Percentiles rank a stretch among this genome's conserved stretches.
phyloP scores from a whole-genome alignment of 108 stramenopile species.

The Ochromonas danica region DNA sequence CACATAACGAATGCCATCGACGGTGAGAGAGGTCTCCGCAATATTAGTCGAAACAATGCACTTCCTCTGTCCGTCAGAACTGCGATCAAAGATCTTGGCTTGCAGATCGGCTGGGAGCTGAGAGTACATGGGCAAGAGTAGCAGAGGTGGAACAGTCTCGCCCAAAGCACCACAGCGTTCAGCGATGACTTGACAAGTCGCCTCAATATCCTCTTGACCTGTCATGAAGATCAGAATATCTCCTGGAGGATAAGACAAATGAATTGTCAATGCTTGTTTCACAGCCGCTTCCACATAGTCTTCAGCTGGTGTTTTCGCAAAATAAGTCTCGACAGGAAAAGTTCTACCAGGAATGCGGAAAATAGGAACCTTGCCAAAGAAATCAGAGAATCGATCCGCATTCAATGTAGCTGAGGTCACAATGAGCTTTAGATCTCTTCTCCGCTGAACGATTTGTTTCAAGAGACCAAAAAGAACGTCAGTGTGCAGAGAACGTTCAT shows the following conservation, averaged over 20 bases:
- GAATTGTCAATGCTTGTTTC: slow-evolving; percentile 93
- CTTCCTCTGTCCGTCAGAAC: slow-evolving; percentile 84
- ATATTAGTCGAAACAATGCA: slow-evolving; percentile 98
- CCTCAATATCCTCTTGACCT: slow-evolving; percentile 98
- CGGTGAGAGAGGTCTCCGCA: slow-evolving; percentile 96
- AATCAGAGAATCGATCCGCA: slow-evolving; percentile 85
- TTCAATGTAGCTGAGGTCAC: slow-evolving; percentile 95
- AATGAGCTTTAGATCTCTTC: slow-evolving; percentile 91
- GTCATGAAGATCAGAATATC: slow-evolving; percentile 99
- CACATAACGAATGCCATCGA: slow-evolving; percentile 91
- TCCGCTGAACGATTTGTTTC: slow-evolving; percentile 79
- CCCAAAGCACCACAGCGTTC: slow-evolving; percentile 82
- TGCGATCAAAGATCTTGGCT: slow-evolving; percentile 93
- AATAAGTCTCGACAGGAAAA: slow-evolving; percentile 89
- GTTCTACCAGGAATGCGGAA: slow-evolving; percentile 92
- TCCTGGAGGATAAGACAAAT: slow-evolving; percentile 90
- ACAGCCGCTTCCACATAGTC: slow-evolving; percentile 99
- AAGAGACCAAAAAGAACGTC: slow-evolving; percentile 97
- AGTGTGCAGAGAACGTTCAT: slow-evolving; percentile 90
- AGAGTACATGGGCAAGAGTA: slow-evolving; percentile 97
- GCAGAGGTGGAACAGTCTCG: slow-evolving; percentile 73
- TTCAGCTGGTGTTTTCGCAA: slow-evolving; percentile 80
- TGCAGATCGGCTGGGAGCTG: slow-evolving; percentile 97
- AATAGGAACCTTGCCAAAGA: slow-evolving; percentile 90
- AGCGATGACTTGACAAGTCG: slow-evolving; percentile 84